Conservation (phyloP, 768 basidiomycete species). For the Zangia roseola region DNA sequence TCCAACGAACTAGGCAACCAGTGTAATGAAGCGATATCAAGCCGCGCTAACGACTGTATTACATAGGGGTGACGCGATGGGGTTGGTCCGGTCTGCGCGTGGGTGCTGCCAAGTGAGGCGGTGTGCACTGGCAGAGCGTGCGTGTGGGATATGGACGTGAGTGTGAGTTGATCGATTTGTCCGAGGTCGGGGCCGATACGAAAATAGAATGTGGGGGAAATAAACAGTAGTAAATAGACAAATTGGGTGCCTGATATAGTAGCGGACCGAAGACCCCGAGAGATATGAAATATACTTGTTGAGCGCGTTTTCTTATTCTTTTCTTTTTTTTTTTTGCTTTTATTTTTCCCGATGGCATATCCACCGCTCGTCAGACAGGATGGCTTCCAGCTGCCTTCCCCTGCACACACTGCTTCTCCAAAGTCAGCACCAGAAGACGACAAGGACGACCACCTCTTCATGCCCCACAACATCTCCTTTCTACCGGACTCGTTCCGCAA, state of each 20-base stretch:
- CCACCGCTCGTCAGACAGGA: conserved; percentile 54
- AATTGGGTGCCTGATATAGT: conserved; percentile 22
- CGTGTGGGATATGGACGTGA: too few species aligned
- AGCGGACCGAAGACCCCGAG: conserved; percentile 35
- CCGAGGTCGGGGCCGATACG: conserved; percentile 14
- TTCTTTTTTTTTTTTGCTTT: neutral
- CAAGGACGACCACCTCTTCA: conserved; percentile 38
- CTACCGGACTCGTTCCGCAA: conserved; percentile 57
- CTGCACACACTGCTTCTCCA: conserved; percentile 33
- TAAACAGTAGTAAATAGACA: conserved; percentile 12
- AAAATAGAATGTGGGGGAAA: conserved; percentile 26
- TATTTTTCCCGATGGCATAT: conserved; percentile 25
- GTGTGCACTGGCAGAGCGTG: too few species aligned
- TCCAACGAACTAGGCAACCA: too few species aligned
- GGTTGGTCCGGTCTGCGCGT: too few species aligned
- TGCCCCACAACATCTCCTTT: conserved; percentile 44
- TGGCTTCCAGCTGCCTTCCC: conserved; percentile 66
- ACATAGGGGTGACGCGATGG: too few species aligned
- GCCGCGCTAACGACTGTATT: too few species aligned
- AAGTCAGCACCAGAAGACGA: conserved; percentile 30
- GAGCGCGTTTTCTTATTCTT: neutral
- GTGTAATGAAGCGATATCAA: too few species aligned
- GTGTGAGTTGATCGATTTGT: conserved; percentile 2
- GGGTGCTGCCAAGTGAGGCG: too few species aligned
- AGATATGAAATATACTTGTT: conserved; percentile 9